Base-by-base conservation (phyloP, 805 yeast species). In the Teunomyces cretensis region DNA sequence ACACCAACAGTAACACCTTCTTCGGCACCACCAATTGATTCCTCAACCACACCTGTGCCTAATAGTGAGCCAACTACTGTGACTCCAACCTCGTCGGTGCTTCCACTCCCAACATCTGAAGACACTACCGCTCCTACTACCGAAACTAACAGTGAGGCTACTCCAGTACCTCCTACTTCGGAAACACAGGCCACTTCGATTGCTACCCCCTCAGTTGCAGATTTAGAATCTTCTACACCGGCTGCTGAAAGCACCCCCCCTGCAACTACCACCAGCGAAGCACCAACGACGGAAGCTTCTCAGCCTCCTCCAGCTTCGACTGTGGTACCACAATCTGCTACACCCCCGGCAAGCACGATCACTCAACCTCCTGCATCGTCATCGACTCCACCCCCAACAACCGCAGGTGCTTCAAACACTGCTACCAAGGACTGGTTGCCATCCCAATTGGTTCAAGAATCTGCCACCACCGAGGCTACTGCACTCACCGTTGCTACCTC, bases 401-500 rank as follows among this genome's bases (percentile, higher is more conserved):
- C 52, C 1, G 27, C 52, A 6, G 33, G 17, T 12, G 38, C 27
- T 22, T 7, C 14, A 7, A 16, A 43, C 15, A 17, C 55, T 11
- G 30, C 50, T n/a, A 46, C 55, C 9, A 48, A 36, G 17, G 52
- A 61, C 43, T 68, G 74, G 74, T 61, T 69, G 44, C 74, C 74
- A 13, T 57, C 72, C 6, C 59, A 57, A 22, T 58, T 69, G 32
- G 56, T 67, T 37, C 58, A 61, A 11, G 63, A 62, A 39, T 50
- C 49, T 7, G 37, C 57, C 13, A 39, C 51, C 6, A 28, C 61
- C 15, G 51, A 56, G 2, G 47, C 54, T 9, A 30, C 53, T 19
- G 30, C 52, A 26, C 51, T 42, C 24, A 47, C 54, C 12, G 41
- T 57, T 38, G 46, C 57, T 32, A 44, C 67, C 8, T 58, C 68